Base-by-base conservation (phyloP, 257 asterid genomes). In the Salvia rosmarinus region DNA sequence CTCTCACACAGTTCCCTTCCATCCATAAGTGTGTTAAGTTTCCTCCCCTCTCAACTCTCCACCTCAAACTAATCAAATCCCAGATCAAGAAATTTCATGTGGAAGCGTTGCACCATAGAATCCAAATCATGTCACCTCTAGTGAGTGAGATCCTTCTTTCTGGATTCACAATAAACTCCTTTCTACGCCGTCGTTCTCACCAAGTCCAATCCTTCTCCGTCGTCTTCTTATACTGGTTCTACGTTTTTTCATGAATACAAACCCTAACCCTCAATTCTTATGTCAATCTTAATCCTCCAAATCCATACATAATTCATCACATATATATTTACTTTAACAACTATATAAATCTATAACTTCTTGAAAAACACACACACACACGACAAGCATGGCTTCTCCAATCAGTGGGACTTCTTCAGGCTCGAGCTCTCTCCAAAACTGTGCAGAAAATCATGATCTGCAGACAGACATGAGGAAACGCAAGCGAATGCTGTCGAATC, bases 191-290 rank as follows among this genome's bases (percentile, higher is more conserved):
- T 4, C 64, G 77, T 35, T 81, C 87, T 16, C 88, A 81, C 74
- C 80, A 83, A 7, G 84, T 86, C 23, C 91, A 82, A 64, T 84
- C 88, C 64, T 64, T 84, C 72, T 82, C 86, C 32, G 82, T 84
- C 51, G 82, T 78, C 46, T 86, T 86, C 80, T 87, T 86, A 63
- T 83, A 80, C 40, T 83, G 88, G 91, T 86, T 83, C 62, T 82
- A 86, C 16, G 76, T 71, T 69, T 83, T 83, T 57, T 86, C 85
- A 50, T 80, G 81, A 83, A 66, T 64, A 35, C 37, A 52, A 10
- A 23, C 13, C 12, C 71, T 60, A 32, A 51, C 2, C 28, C 56
- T 16, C 44, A 1, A 39, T 32, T 32, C 8, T 39, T 9, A 3
- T 4, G 4, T 39, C 44, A 39, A 1, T 2, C 8, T 6, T 2